Percentiles rank a stretch among this genome's conserved stretches.
phyloP scores from a whole-genome alignment of 768 basidiomycete species.

The Suillus luteus region DNA sequence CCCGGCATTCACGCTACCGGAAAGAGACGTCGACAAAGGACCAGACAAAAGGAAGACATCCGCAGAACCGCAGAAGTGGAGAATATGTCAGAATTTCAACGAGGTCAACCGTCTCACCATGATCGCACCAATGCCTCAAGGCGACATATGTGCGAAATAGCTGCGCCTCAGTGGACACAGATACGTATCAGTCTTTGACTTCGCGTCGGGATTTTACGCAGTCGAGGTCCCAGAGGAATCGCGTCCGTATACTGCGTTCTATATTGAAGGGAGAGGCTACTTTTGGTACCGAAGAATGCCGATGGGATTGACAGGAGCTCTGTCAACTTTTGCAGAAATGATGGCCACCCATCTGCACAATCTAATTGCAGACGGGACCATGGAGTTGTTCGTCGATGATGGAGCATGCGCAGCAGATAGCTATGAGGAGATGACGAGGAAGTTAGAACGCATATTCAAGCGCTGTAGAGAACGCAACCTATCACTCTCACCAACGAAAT shows the following conservation, averaged over 20 bases:
- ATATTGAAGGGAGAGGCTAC: slow-evolving; percentile 24
- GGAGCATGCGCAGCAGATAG: slow-evolving; percentile 32
- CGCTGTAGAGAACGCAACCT: background rate
- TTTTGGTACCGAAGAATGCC: slow-evolving; percentile 25
- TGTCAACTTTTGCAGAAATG: slow-evolving; percentile 16
- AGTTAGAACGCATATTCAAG: background rate
- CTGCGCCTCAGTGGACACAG: slow-evolving; percentile 19
- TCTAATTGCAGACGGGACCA: slow-evolving; percentile 6
- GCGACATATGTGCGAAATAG: slow-evolving; percentile 25
- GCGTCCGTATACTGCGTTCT: slow-evolving; percentile 24
- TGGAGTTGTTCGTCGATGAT: slow-evolving; percentile 42
- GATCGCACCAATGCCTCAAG: slow-evolving; percentile 24
- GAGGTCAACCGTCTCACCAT: slow-evolving; percentile 22
- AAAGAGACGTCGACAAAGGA: background rate
- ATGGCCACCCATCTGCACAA: too few species aligned
- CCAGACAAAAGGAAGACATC: slow-evolving; percentile 22
- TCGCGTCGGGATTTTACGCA: slow-evolving; percentile 28
- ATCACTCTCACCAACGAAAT: background rate
- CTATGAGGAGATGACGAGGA: slow-evolving; percentile 29
- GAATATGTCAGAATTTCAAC: slow-evolving; percentile 33
- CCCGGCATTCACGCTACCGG: background rate
- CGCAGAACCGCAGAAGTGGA: slow-evolving; percentile 29
- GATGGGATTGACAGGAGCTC: slow-evolving; percentile 28
- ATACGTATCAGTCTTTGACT: slow-evolving; percentile 26
- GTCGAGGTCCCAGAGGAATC: slow-evolving; percentile 17